Percentiles rank a stretch among this genome's conserved stretches.
Evolutionary conservation across 148 eudicot species (phyloP).

Genomic region (Camellia sinensis): DNA sequence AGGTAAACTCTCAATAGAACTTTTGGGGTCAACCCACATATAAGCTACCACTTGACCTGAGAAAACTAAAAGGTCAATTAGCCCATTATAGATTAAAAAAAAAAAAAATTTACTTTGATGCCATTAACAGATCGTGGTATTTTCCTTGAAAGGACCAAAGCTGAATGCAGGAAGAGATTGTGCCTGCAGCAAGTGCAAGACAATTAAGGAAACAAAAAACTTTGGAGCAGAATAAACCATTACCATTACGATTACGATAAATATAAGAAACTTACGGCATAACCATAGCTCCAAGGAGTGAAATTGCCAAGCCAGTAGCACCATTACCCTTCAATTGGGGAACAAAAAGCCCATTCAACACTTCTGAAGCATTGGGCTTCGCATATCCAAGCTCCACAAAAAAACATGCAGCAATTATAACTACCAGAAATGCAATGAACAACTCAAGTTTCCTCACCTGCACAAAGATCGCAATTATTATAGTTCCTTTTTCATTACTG

Average conservation of each 20-base stretch:
- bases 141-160: constrained; percentile 96
- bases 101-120: constrained; percentile 49
- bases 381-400: constrained; percentile 85
- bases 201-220: neutral
- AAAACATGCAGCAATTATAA: constrained; percentile 86
- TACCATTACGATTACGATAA: neutral
- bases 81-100: neutral
- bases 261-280: constrained; percentile 77
- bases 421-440: constrained; percentile 75
- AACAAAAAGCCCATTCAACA: constrained; percentile 78
- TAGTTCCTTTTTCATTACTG: no score
- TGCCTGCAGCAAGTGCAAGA: constrained; percentile 57
- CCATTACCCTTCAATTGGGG: constrained; percentile 91
- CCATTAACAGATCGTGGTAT: constrained; percentile 79
- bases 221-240: neutral
- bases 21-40: constrained; percentile 1
- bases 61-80: neutral
- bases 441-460: constrained; percentile 97
- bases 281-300: constrained; percentile 99
- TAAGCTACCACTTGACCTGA: neutral
- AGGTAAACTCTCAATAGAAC: neutral
- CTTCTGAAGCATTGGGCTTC: constrained; percentile 74
- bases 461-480: neutral
- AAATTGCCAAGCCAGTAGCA: constrained; percentile 86
- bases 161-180: constrained; percentile 97